Percentiles rank a stretch among this genome's conserved stretches.
Evolutionary conservation across 1,284 basidiomycete genomes (phyloP).

Genomic region (Trichosporon faecale): DNA sequence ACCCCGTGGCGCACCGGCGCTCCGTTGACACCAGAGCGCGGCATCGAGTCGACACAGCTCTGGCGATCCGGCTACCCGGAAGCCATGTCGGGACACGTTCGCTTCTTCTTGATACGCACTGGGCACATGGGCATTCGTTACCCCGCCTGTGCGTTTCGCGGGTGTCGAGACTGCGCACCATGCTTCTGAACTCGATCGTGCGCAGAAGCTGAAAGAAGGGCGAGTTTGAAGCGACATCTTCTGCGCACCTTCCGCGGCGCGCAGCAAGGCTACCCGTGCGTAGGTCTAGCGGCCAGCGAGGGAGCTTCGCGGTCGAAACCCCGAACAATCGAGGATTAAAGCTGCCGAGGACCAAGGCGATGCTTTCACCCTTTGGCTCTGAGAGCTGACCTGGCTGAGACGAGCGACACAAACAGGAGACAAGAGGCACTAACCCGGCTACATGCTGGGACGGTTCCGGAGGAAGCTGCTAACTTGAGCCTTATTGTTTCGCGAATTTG

Average conservation of each 20-base stretch:
- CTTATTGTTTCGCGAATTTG: neutral
- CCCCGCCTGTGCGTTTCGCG: neutral
- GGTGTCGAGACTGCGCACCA: neutral
- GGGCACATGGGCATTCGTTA: neutral
- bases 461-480: neutral
- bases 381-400: neutral
- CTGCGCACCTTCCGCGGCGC: neutral
- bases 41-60: neutral
- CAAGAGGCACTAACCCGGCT: neutral
- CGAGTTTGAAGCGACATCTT: neutral
- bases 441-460: neutral
- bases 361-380: neutral
- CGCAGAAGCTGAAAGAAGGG: neutral
- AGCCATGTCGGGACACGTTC: neutral
- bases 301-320: too few relatives aligned
- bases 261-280: neutral
- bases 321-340: too few relatives aligned
- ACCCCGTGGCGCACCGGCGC: neutral
- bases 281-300: too few relatives aligned
- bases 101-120: neutral
- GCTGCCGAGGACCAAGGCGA: too few relatives aligned
- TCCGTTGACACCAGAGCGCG: neutral
- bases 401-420: too few relatives aligned
- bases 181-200: neutral
- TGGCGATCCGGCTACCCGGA: neutral